Percentiles rank a stretch among this genome's conserved stretches.
Evolutionary conservation across 352 stramenopile species (phyloP).

Genomic region (Plasmopara halstedii): DNA sequence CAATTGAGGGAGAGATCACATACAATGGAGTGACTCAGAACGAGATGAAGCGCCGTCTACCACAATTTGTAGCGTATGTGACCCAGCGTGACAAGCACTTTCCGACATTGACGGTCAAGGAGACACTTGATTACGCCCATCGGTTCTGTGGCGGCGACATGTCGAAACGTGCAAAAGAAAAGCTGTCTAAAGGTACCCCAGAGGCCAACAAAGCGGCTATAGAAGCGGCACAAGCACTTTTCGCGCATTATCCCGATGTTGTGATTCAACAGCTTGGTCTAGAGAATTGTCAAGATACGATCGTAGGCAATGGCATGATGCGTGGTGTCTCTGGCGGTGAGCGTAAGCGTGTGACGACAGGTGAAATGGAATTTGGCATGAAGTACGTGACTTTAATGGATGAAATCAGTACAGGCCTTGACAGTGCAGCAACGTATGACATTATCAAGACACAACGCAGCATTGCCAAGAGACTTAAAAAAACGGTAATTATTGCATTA

Average conservation of each 20-base stretch:
- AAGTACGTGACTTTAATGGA: constrained; percentile 81
- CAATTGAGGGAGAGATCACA: constrained; percentile 29
- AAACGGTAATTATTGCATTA: constrained; percentile 64
- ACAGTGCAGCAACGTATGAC: constrained; percentile 48
- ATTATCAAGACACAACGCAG: constrained; percentile 39
- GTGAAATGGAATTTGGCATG: constrained; percentile 81
- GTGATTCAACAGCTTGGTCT: constrained; percentile 16
- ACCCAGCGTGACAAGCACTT: constrained; percentile 86
- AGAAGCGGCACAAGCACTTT: constrained; percentile 14
- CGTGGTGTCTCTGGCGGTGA: constrained; percentile 64
- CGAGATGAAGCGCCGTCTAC: constrained; percentile 22
- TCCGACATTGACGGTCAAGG: constrained; percentile 26
- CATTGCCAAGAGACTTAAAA: constrained; percentile 36
- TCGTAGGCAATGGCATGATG: constrained; percentile 50
- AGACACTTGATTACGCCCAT: constrained; percentile 40
- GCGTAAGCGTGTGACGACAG: constrained; percentile 62
- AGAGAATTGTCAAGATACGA: constrained; percentile 35
- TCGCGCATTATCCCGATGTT: constrained; percentile 19
- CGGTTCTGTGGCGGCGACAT: constrained; percentile 48
- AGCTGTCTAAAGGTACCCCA: constrained; percentile 31
- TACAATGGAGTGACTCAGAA: constrained; percentile 36
- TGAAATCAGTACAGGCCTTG: constrained; percentile 58
- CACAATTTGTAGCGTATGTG: constrained; percentile 38
- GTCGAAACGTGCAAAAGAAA: constrained; percentile 26
- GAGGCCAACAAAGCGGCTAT: constrained; percentile 24